Conservation (phyloP, 768 basidiomycete species). For the Tricholoma saponaceum region DNA sequence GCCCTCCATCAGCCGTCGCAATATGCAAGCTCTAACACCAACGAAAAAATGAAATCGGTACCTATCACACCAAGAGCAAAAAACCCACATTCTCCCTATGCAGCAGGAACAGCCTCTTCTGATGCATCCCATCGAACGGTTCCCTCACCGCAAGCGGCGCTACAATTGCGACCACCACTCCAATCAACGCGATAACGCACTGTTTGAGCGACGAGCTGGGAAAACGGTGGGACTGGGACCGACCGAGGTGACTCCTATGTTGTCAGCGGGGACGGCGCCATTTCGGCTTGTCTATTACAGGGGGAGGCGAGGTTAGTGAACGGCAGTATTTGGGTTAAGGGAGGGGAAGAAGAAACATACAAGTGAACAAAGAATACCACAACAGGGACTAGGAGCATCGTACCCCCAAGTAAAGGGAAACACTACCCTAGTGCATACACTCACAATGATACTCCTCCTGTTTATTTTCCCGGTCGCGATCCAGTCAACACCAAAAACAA, state of each 20-base stretch:
- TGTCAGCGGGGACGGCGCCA: conserved; percentile 80
- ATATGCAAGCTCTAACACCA: conserved; percentile 60
- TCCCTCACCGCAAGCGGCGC: conserved; percentile 54
- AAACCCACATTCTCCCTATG: conserved; percentile 88
- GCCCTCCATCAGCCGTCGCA: conserved; percentile 78
- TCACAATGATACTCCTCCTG: conserved; percentile 46
- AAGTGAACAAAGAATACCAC: conserved; percentile 90
- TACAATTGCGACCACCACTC: conserved; percentile 46
- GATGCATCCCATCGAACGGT: conserved; percentile 83
- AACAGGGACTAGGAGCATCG: conserved; percentile 54
- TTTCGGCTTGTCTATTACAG: conserved; percentile 88
- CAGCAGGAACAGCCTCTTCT: conserved; percentile 80
- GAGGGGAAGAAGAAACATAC: no score
- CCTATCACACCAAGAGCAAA: no score
- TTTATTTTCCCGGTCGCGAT: conserved; percentile 7
- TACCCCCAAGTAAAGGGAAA: conserved; percentile 52
- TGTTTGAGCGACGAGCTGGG: conserved; percentile 31
- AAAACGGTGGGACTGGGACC: conserved; percentile 78
- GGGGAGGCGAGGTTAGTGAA: no score
- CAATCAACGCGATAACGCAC: conserved; percentile 40
- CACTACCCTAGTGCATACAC: conserved; percentile 61
- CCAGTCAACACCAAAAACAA: conserved; percentile 48
- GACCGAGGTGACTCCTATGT: conserved; percentile 73
- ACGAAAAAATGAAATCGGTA: no score
- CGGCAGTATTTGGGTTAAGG: no score